Evolutionary conservation across 2,329 filamentous ascomycete genomes (phyloP).

Genomic region (Chrysoporthe deuterocubensis): DNA sequence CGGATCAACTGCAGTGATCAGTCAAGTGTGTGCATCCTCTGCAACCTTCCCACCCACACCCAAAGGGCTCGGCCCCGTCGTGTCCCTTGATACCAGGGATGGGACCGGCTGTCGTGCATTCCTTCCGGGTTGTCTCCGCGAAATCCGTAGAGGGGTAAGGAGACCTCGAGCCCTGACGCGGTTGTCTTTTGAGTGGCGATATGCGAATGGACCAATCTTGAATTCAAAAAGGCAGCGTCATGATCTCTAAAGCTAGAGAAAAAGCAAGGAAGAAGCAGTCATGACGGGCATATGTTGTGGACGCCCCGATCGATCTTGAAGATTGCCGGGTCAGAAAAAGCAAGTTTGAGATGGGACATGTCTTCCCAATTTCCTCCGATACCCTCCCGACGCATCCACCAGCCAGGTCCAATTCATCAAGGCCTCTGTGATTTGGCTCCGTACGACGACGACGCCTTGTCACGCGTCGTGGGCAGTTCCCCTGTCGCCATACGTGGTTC

Average conservation of each 20-base stretch:
- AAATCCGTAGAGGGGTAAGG: background rate
- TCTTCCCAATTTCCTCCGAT: slow-evolving; percentile 5
- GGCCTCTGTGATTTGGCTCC: background rate
- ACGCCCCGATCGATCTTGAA: slow-evolving; percentile 6
- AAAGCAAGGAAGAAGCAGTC: background rate
- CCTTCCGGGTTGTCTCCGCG: background rate
- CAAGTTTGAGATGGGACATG: background rate
- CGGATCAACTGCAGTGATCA: slow-evolving; percentile 12
- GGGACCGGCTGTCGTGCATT: background rate
- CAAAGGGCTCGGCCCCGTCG: background rate
- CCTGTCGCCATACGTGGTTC: background rate
- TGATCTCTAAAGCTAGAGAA: background rate
- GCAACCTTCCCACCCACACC: slow-evolving; percentile 2
- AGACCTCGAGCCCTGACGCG: background rate
- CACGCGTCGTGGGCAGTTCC: background rate
- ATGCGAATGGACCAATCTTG: no score
- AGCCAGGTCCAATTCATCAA: background rate
- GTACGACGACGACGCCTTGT: background rate
- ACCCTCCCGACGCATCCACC: background rate
- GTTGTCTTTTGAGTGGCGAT: background rate
- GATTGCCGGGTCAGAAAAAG: background rate
- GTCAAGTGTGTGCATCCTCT: slow-evolving; percentile 9
- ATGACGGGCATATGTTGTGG: background rate
- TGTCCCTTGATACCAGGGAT: slow-evolving; percentile 2
- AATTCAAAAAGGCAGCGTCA: background rate